A percentile compares a stretch with the other conserved stretches of the same genome.
phyloP scores from a whole-genome alignment of 73 alveolate species.

The Uronychia setigera region DNA sequence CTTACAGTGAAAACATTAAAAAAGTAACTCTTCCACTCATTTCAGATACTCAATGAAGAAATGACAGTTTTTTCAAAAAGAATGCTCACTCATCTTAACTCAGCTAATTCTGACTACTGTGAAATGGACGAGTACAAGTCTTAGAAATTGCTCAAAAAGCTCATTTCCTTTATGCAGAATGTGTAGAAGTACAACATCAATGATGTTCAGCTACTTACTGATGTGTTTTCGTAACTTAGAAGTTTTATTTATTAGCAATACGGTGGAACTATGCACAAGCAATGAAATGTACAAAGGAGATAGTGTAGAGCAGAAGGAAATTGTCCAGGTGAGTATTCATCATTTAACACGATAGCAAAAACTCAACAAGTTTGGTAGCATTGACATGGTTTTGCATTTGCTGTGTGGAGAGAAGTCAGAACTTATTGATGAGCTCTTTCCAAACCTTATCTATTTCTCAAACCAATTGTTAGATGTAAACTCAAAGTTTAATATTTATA shows the following conservation, averaged over 20 bases:
- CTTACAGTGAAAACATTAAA: not conserved
- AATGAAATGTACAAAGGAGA: constrained; percentile 36
- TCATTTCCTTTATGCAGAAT: not conserved
- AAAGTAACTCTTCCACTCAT: constrained; percentile 13
- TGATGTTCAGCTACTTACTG: constrained; percentile 18
- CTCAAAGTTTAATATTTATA: too few relatives aligned
- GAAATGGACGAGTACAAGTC: not conserved
- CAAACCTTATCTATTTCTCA: constrained; percentile 25
- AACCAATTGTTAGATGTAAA: constrained; percentile 23
- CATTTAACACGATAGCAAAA: constrained; percentile 19
- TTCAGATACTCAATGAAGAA: constrained; percentile 30
- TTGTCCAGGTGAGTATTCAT: not conserved
- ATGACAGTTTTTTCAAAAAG: constrained; percentile 2
- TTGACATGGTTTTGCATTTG: constrained; percentile 26
- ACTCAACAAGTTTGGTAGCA: constrained; percentile 20
- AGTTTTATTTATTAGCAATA: not conserved
- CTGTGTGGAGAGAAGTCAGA: constrained; percentile 39
- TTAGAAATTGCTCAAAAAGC: constrained; percentile 15
- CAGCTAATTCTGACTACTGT: constrained; percentile 4
- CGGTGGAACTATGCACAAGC: constrained; percentile 5
- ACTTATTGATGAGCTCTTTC: constrained; percentile 36
- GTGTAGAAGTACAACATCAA: not conserved
- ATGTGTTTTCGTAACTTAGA: constrained; percentile 11
- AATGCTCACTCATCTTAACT: constrained; percentile 5
- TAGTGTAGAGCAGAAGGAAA: constrained; percentile 22